These are phyloP conservation scores for Macrocybe gigantea DNA, from an alignment of 768 basidiomycete species.

Conservation along the genomic window DNA sequence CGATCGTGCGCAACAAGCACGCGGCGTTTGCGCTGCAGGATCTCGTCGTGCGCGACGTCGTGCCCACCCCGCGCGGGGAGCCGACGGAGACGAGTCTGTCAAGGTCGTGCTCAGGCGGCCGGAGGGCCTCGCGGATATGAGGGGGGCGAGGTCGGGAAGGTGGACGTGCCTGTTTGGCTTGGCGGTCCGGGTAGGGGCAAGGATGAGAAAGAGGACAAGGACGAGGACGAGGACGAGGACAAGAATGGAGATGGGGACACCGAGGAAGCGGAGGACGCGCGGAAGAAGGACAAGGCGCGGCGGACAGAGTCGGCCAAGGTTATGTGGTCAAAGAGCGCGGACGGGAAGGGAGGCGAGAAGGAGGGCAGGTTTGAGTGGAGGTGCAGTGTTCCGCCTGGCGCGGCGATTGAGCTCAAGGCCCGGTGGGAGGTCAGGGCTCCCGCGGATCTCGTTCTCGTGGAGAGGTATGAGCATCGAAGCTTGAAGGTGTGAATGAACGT, in stretches of 20 bases:
- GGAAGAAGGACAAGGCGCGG: too few species aligned
- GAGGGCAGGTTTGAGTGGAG: constrained; percentile 55
- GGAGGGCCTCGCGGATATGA: constrained; percentile 36
- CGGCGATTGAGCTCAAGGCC: constrained; percentile 35
- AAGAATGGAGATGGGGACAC: too few species aligned
- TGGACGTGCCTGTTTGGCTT: constrained; percentile 18
- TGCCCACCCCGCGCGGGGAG: constrained; percentile 28
- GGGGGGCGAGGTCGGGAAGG: constrained; percentile 20
- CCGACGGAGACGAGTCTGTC: constrained; percentile 24
- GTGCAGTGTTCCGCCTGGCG: constrained; percentile 35
- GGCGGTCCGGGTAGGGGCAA: too few species aligned
- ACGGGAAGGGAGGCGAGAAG: constrained; percentile 44
- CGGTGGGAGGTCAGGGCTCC: constrained; percentile 50
- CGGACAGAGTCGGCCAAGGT: constrained; percentile 19
- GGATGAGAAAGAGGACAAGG: constrained; percentile 13
- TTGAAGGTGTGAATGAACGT: too few species aligned
- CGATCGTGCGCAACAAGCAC: constrained; percentile 45
- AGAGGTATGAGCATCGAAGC: too few species aligned
- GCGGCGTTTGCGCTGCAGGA: constrained; percentile 31
- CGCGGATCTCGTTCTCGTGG: constrained; percentile 9
- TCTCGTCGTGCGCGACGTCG: constrained; percentile 40
- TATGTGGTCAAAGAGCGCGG: constrained; percentile 27
- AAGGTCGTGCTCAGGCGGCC: constrained; percentile 44
- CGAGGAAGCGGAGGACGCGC: too few species aligned
- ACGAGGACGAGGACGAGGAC: constrained; percentile 23